Evolutionary conservation across 108 stramenopile species (phyloP).

Genomic region (Skeletonema potamos): DNA sequence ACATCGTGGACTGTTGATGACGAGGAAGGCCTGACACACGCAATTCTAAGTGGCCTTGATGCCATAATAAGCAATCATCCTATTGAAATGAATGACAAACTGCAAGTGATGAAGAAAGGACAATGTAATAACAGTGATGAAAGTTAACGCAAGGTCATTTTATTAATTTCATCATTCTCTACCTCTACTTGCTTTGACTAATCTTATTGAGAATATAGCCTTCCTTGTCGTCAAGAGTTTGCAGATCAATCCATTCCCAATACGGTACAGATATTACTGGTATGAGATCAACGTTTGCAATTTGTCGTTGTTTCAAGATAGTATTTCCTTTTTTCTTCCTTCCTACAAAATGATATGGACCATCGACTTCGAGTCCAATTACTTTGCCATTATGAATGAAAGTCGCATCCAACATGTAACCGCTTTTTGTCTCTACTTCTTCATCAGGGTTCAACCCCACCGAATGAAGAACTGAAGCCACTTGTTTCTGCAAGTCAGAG

Average conservation of each 20-base stretch:
- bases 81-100: background rate
- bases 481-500: slow-evolving; percentile 22
- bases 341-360: slow-evolving; percentile 42
- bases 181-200: background rate
- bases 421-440: slow-evolving; percentile 23
- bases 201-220: slow-evolving; percentile 22
- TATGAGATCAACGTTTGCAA: slow-evolving; percentile 25
- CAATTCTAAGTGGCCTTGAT: background rate
- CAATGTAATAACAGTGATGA: too few relatives aligned
- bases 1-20: slow-evolving; percentile 1
- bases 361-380: slow-evolving; percentile 52
- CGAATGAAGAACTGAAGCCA: slow-evolving; percentile 25
- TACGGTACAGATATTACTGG: slow-evolving; percentile 29
- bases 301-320: slow-evolving; percentile 36
- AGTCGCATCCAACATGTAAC: slow-evolving; percentile 31
- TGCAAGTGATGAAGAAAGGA: background rate
- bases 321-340: slow-evolving; percentile 20
- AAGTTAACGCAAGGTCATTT: too few relatives aligned
- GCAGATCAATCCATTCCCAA: slow-evolving; percentile 38
- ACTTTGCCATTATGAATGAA: slow-evolving; percentile 16
- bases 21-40: background rate
- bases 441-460: slow-evolving; percentile 22
- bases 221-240: slow-evolving; percentile 14
- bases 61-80: background rate
- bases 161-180: too few relatives aligned